Conservation (phyloP, 2,329 filamentous ascomycete species). For the Trichoderma pleuroti region DNA sequence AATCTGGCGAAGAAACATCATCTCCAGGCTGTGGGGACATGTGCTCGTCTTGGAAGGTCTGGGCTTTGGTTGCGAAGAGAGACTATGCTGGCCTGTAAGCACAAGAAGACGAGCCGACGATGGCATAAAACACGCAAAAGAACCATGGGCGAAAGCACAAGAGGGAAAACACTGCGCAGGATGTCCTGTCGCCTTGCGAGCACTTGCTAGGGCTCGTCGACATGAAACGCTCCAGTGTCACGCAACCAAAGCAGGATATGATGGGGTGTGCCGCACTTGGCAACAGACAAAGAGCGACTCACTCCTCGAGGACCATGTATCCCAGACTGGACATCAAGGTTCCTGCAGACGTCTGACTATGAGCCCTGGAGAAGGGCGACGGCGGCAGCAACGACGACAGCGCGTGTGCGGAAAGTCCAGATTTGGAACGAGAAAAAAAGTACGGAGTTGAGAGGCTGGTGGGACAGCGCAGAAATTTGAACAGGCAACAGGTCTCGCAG, state of each 20-base stretch:
- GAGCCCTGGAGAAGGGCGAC: neutral
- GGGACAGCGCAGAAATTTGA: conserved; percentile 13
- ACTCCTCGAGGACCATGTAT: conserved; percentile 19
- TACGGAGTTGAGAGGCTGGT: neutral
- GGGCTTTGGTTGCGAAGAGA: conserved; percentile 14
- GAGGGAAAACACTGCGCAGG: neutral
- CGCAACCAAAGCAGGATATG: conserved; percentile 10
- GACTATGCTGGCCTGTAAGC: conserved; percentile 16
- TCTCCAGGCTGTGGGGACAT: conserved; percentile 62
- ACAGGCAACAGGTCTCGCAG: neutral
- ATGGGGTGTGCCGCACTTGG: neutral
- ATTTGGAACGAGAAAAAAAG: neutral
- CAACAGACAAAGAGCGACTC: neutral
- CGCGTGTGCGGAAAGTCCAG: neutral
- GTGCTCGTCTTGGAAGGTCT: conserved; percentile 39
- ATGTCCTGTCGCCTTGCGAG: neutral
- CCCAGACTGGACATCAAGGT: conserved; percentile 18
- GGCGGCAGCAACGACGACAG: neutral
- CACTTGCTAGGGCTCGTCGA: neutral
- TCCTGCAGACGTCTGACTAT: neutral
- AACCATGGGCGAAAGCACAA: neutral
- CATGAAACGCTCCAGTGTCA: neutral
- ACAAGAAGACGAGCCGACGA: neutral
- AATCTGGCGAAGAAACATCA: conserved; percentile 52
- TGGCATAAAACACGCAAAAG: neutral